A percentile compares a stretch with the other conserved stretches of the same genome.
phyloP scores from a whole-genome alignment of 495 filamentous ascomycete species.

The Chaetomium cochliodes region DNA sequence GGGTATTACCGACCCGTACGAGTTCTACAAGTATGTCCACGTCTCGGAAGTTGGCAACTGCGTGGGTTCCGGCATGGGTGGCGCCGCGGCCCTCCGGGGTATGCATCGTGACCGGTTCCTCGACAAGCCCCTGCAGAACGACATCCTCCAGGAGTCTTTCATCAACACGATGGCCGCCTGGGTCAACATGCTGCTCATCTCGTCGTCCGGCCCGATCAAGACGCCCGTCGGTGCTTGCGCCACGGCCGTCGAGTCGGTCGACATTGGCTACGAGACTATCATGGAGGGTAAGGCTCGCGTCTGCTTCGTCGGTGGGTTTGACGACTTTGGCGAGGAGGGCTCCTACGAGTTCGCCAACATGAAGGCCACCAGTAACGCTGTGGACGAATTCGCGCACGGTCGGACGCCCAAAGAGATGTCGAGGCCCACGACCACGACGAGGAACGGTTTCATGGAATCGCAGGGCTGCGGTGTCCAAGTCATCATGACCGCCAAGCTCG shows the following conservation, averaged over 20 bases:
- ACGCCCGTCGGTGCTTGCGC: conserved; percentile 97
- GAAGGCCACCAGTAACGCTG: conserved; percentile 96
- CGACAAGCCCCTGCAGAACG: conserved; percentile 97
- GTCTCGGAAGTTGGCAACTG: conserved; percentile 98
- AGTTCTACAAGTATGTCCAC: conserved; percentile 99
- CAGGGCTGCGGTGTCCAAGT: conserved; percentile 98
- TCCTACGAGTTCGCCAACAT: conserved; percentile 99
- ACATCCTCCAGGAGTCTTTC: conserved; percentile 98
- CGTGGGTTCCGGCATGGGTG: conserved; percentile 95
- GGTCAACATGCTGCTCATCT: conserved; percentile 98
- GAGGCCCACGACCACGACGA: conserved; percentile 89
- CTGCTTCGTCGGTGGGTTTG: conserved; percentile 97
- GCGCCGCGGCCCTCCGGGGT: conserved; percentile 82
- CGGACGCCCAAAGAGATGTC: conserved; percentile 98
- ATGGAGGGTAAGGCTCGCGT: conserved; percentile 95
- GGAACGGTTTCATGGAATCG: conserved; percentile 99
- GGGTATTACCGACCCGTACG: conserved; percentile 98
- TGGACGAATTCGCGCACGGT: conserved; percentile 92
- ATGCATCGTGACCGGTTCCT: conserved; percentile 99
- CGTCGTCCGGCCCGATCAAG: conserved; percentile 97
- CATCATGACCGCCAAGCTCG: conserved; percentile 95
- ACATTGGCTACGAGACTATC: conserved; percentile 97
- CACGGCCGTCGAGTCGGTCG: conserved; percentile 93
- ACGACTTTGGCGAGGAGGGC: conserved; percentile 99
- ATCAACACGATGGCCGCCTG: conserved; percentile 99